Evolutionary conservation across 345 rosid genomes (phyloP), one percentile per base, ranked within the genome.

Genomic region (Laguncularia racemosa): DNA sequence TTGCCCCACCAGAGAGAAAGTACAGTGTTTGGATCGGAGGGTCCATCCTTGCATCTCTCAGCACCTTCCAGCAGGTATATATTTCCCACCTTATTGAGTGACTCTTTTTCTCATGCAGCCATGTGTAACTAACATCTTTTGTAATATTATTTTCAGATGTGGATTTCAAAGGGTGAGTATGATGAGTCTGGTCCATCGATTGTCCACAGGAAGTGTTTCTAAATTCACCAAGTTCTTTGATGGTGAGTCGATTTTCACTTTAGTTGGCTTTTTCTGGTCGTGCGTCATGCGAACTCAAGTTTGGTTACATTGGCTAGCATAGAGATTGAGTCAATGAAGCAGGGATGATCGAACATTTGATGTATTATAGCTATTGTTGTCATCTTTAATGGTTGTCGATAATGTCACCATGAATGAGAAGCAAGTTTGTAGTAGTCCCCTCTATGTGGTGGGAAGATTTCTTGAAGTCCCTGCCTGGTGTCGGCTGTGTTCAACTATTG

Each of bases 11-110:
- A 0, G 85, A 80, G 78, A 77, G 85, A 50, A 80, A 80, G 51
- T 80, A 80, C 67, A 77, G 82, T 73, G 88, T 83, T 69, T 83
- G 88, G 88, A 83, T 83, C 17, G 88, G 88, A 66, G 88, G 88
- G 48, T 80, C 85, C 4, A 84, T 84, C 78, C 83, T 84, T 54
- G 90, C 90, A 51, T 84, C 90, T 20, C 82, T 81, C 61, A 81
- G 85, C 70, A 81, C 85, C 67, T 81, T 81, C 75, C 85, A 81
- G 72, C 85, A 81, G 85, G 85, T 81, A 17, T n/a, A 33, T 1
- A 20, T 9, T 49, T 19, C 12, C 38, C 4, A 6, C 18, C 20
- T 2, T 0, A 26, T 6, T 17, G 20, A 3, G 0, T 2, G 2
- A 6, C 11, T 2, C 52, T 16, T 56, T 16, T 17, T 40, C 16